phyloP scores from a whole-genome alignment of 345 rosid genomes.

The Eucalyptus camaldulensis region DNA sequence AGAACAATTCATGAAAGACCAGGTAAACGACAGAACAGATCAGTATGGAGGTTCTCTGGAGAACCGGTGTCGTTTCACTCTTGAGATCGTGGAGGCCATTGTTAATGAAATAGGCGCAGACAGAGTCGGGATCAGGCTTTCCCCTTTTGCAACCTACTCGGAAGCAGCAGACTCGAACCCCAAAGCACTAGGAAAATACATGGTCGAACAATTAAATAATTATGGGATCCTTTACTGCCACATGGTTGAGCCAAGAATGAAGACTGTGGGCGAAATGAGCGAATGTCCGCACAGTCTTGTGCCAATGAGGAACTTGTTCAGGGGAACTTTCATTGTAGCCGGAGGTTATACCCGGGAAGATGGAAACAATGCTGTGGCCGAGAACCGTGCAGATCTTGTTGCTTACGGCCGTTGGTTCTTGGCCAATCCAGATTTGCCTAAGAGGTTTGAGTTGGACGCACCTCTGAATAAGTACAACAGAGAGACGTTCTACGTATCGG shows the following conservation, averaged over 20 bases:
- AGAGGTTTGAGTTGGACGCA: constrained; percentile 46
- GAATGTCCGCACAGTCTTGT: constrained; percentile 19
- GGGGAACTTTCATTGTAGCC: constrained; percentile 45
- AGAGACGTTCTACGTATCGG: constrained; percentile 28
- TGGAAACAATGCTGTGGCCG: constrained; percentile 33
- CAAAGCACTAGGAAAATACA: constrained; percentile 39
- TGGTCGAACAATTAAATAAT: constrained; percentile 48
- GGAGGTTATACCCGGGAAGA: constrained; percentile 48
- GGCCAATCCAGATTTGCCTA: constrained; percentile 69
- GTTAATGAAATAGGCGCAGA: constrained; percentile 59
- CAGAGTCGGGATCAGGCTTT: constrained; percentile 57
- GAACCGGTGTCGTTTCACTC: constrained; percentile 54
- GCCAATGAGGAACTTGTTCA: constrained; percentile 60
- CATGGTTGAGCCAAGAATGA: constrained; percentile 59
- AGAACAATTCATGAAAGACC: constrained; percentile 68
- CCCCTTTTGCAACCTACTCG: constrained; percentile 37
- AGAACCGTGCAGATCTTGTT: constrained; percentile 39
- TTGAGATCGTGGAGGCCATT: constrained; percentile 58
- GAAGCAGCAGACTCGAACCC: constrained; percentile 63
- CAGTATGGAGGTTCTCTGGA: constrained; percentile 58
- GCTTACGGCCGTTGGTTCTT: constrained; percentile 48
- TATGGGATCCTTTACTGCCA: constrained; percentile 56
- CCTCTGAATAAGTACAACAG: constrained; percentile 41
- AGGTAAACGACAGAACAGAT: constrained; percentile 61
- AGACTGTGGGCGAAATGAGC: neutral